Percentiles rank a stretch among this genome's conserved stretches.
These are phyloP conservation scores for Skeletonema grethae DNA, from an alignment of 108 stramenopile genomes.

Conservation along the genomic window DNA sequence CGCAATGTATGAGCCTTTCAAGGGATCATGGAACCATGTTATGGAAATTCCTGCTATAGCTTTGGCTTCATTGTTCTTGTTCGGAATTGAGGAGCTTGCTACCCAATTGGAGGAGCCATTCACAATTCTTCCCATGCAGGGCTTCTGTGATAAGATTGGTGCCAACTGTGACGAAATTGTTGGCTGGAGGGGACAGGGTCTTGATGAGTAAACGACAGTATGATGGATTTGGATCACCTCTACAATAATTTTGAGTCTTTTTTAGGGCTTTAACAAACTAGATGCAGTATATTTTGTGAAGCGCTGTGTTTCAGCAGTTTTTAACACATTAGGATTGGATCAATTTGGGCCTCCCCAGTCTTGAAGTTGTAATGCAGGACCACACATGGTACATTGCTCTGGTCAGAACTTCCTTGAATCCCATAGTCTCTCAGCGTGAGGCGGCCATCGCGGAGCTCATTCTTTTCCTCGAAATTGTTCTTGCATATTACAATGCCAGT, in stretches of 20 bases:
- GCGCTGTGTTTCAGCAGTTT: not conserved
- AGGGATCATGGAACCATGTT: conserved; percentile 59
- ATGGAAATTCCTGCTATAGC: conserved; percentile 61
- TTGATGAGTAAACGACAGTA: not conserved
- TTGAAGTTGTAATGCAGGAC: not conserved
- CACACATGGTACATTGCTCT: not conserved
- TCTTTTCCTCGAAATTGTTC: not conserved
- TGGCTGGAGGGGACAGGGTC: conserved; percentile 33
- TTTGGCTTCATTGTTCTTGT: conserved; percentile 53
- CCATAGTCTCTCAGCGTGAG: not conserved
- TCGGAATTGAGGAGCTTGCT: conserved; percentile 76
- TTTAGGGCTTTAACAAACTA: not conserved
- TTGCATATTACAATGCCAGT: not conserved
- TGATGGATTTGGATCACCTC: not conserved
- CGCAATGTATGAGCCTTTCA: conserved; percentile 54
- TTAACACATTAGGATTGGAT: not conserved
- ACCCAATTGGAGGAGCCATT: conserved; percentile 81
- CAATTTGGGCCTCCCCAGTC: not conserved
- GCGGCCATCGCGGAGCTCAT: not conserved
- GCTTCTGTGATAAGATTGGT: conserved; percentile 66
- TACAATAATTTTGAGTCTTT: not conserved
- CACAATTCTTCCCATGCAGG: conserved; percentile 74
- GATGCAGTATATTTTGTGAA: not conserved
- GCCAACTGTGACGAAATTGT: conserved; percentile 57
- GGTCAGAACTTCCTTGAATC: not conserved